Conservation (phyloP, 495 filamentous ascomycete species). For the Aspergillus incahuasiensis region DNA sequence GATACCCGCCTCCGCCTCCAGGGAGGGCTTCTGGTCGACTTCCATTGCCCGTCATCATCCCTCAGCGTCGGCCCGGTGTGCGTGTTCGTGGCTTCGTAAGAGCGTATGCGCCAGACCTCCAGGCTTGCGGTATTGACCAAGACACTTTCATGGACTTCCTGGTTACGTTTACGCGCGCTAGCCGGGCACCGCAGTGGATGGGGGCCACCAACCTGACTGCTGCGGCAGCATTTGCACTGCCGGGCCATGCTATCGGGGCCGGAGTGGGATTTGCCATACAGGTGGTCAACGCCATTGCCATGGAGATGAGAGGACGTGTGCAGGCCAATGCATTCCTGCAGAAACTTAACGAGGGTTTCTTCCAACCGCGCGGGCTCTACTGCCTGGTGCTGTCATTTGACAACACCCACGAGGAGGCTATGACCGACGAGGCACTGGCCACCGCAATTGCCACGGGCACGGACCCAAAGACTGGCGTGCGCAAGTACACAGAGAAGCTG, state of each 20-base stretch:
- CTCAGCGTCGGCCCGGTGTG: slow-evolving; percentile 43
- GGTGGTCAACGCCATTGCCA: slow-evolving; percentile 31
- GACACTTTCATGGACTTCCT: slow-evolving; percentile 45
- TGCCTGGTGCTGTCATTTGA: slow-evolving; percentile 52
- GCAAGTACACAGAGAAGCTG: slow-evolving; percentile 17
- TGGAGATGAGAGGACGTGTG: slow-evolving; percentile 34
- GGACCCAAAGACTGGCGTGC: slow-evolving; percentile 11
- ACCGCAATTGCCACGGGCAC: slow-evolving; percentile 12
- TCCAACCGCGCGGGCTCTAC: slow-evolving; percentile 52
- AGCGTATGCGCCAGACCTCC: slow-evolving; percentile 48
- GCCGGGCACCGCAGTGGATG: slow-evolving; percentile 29
- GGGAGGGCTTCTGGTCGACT: too few species aligned
- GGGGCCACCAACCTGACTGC: slow-evolving; percentile 32
- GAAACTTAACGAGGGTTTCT: slow-evolving; percentile 51
- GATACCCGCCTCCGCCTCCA: too few species aligned
- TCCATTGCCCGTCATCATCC: slow-evolving; percentile 40
- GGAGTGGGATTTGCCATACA: slow-evolving; percentile 28
- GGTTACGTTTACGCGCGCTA: slow-evolving; percentile 37
- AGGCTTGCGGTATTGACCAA: slow-evolving; percentile 41
- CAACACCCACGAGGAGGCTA: slow-evolving; percentile 25
- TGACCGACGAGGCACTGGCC: too few species aligned
- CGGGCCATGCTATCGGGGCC: slow-evolving; percentile 30
- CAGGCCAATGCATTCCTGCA: slow-evolving; percentile 27
- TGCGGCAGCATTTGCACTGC: slow-evolving; percentile 24
- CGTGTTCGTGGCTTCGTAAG: slow-evolving; percentile 44